Base-by-base conservation (phyloP, 2,329 filamentous ascomycete species). In the Xylaria sp. region DNA sequence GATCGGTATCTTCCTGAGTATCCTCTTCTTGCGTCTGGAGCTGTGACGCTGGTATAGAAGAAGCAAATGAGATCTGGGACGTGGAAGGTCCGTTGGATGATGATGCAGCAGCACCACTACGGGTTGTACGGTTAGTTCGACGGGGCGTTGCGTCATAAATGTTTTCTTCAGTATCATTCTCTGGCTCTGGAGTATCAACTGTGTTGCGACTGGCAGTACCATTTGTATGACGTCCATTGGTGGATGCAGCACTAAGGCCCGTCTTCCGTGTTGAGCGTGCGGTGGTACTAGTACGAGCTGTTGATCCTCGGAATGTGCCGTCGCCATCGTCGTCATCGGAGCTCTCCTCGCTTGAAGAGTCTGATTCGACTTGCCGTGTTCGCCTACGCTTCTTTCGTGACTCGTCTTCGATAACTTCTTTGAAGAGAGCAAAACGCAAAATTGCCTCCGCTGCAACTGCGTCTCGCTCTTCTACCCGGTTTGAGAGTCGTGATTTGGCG, bases 381-480 rank as follows among this genome's bases (percentile, higher is more conserved):
- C 92, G 91, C 80, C 93, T 91, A 75, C 94, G 89, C 81, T 96
- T 92, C 85, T 95, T 96, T 74, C 90, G 88, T 66, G 94, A 92
- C 79, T 94, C 91, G 72, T 90, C 87, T 76, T 90, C 87, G 3
- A 97, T 86, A 0, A 99, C 91, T 82, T 99, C 96, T 80, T 98
- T 98, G 87, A 99, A 99, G 42, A 99, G 86, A 2, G 96, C 97
- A 77, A 98, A 99, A 21, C 96, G 89, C 37, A 99, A 83, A 72
- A 99, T 97, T 9, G 90, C 87, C 79, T 99, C 95, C 10, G 96
- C 96, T 40, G 94, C 91, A 62, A 92, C 83, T 1, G 95, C 94
- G 79, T 99, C 96, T 64, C 91, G 90, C 79, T 97, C 92, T 72
- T 98, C 94, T 2, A 99, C 93, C 48, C 93, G 86, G 77, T 89